Conservation (phyloP, 2,329 filamentous ascomycete species). For the Pseudonectria foliicola region DNA sequence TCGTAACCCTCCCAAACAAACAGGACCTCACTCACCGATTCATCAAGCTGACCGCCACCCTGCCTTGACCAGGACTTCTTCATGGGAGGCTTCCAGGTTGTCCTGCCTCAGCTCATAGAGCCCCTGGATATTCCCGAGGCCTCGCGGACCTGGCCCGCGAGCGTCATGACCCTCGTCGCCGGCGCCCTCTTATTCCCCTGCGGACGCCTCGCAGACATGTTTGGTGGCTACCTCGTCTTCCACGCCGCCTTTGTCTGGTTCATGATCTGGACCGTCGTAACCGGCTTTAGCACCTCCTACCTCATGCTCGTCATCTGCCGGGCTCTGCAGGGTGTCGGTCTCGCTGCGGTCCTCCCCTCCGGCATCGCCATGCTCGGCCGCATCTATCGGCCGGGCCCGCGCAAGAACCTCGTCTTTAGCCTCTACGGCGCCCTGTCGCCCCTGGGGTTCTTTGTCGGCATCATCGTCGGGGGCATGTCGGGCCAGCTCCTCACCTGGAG, state of each 20-base stretch:
- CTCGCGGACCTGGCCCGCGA: conserved; percentile 57
- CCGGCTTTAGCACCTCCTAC: conserved; percentile 56
- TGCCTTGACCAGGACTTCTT: conserved; percentile 57
- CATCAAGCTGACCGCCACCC: background rate
- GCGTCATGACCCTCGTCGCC: conserved; percentile 48
- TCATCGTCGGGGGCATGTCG: conserved; percentile 56
- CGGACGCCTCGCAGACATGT: conserved; percentile 51
- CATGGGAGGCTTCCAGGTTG: conserved; percentile 65
- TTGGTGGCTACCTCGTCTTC: conserved; percentile 52
- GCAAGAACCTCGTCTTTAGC: conserved; percentile 58
- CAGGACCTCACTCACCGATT: background rate
- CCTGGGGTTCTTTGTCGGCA: conserved; percentile 53
- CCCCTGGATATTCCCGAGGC: conserved; percentile 56
- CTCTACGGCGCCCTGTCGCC: conserved; percentile 50
- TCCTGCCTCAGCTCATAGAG: conserved; percentile 56
- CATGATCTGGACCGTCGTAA: conserved; percentile 55
- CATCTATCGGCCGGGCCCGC: conserved; percentile 58
- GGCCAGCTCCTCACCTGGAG: conserved; percentile 53
- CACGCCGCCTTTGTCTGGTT: conserved; percentile 53
- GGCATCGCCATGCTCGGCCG: conserved; percentile 60
- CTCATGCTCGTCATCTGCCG: conserved; percentile 62
- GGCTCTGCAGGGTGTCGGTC: conserved; percentile 60
- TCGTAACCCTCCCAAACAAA: conserved; percentile 18
- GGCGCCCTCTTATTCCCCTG: conserved; percentile 53
- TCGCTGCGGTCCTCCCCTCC: conserved; percentile 61